Base-by-base conservation (phyloP, 2,329 filamentous ascomycete genomes). In the Plectosphaerella cucumerina region DNA sequence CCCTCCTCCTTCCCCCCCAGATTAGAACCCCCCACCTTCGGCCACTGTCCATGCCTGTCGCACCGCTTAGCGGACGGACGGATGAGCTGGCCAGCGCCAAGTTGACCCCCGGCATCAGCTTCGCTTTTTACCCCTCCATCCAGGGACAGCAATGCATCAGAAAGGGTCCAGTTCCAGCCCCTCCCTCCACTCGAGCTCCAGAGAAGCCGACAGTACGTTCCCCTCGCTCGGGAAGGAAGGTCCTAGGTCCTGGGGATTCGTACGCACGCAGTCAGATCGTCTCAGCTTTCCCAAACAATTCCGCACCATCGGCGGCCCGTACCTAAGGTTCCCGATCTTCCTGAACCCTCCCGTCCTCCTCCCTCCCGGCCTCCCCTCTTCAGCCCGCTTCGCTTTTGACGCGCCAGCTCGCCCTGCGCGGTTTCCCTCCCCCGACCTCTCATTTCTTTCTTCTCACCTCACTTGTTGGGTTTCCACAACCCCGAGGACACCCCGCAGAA, bases 101-200 rank as follows among this genome's bases (percentile, higher is more conserved):
- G 26, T 11, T 31, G 12, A 18, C 39, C 39, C 39, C 18, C 39
- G 4, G n/a, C 39, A 12, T 18, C 39, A n/a, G n/a, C 39, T 4
- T 20, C n/a, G 6, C 5, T 20, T 20, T 47, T 49, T 39, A 48
- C 48, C 31, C 45, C 39, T 42, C 39, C 39, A 45, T 6, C 23
- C 17, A 20, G 39, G 39, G 26, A 31, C 26, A 8, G 26, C 8
- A 31, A 8, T 31, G 26, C 26, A 31, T 10, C 26, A 11, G 12
- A 31, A 31, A 31, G 26, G 26, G 26, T 31, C 26, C 26, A 31
- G 26, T 31, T 31, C 44, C 46, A 51, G 50, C 46, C 47, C 39
- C 45, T 51, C 53, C 44, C 43, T 37, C 53, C 49, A 51, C 51
- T 39, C 47, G 42, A 21, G 26, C 21, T 33, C 45, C 48, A 42